phyloP scores from a whole-genome alignment of 1,284 basidiomycete genomes.

The Pascua sp. region DNA sequence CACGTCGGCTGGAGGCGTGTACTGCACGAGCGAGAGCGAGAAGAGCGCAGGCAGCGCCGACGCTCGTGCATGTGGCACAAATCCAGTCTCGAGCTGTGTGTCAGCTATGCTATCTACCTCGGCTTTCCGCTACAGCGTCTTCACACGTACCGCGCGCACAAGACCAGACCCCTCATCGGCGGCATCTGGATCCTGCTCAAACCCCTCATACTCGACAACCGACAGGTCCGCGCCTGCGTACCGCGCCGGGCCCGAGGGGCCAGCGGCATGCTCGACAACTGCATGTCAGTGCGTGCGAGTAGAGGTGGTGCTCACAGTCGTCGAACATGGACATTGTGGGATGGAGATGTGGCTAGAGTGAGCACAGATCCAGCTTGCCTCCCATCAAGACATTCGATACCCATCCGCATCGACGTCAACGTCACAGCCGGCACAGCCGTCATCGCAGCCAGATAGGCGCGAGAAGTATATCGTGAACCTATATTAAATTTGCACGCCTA shows the following conservation, averaged over 20 bases:
- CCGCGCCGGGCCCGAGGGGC: slow-evolving; percentile 50
- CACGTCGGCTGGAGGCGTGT: slow-evolving; percentile 75
- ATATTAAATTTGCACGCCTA: no score
- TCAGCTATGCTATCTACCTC: slow-evolving; percentile 1
- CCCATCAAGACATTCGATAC: no score
- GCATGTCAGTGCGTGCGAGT: slow-evolving; percentile 11
- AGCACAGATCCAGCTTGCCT: no score
- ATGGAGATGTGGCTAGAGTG: no score
- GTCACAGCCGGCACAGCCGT: no score
- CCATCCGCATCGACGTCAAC: no score
- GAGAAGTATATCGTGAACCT: no score
- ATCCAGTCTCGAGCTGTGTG: slow-evolving; percentile 49
- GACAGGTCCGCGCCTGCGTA: slow-evolving; percentile 51
- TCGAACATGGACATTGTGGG: slow-evolving; percentile 53
- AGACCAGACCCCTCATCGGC: slow-evolving; percentile 27
- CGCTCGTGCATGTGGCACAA: slow-evolving; percentile 42
- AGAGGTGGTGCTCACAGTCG: slow-evolving; percentile 62
- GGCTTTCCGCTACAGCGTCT: neutral
- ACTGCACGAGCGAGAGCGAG: slow-evolving; percentile 81
- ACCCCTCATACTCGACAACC: slow-evolving; percentile 75
- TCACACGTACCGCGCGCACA: slow-evolving; percentile 30
- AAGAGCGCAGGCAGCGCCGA: slow-evolving; percentile 63
- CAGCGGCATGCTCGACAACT: slow-evolving; percentile 78
- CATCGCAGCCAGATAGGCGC: no score
- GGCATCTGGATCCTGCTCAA: slow-evolving; percentile 60